phyloP scores from a whole-genome alignment of 1,284 basidiomycete species.

The Moesziomyces parantarcticus region DNA sequence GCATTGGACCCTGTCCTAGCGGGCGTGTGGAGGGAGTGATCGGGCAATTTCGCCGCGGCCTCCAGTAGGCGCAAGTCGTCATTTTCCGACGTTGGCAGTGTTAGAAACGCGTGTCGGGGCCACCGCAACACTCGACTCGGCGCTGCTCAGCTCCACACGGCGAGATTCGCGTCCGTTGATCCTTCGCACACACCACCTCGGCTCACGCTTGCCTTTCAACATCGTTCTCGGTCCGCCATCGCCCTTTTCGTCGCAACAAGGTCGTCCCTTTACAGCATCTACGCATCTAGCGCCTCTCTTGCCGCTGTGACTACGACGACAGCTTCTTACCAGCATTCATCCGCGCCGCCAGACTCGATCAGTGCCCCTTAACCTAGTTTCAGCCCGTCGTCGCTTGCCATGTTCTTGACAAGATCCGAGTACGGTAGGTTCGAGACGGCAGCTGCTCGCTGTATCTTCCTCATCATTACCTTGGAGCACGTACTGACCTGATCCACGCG shows the following conservation, averaged over 20 bases:
- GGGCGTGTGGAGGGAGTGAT: slow-evolving; percentile 22
- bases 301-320: too few species aligned
- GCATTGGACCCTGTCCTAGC: too few species aligned
- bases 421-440: slow-evolving; percentile 74
- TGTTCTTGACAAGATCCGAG: slow-evolving; percentile 94
- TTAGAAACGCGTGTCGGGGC: slow-evolving; percentile 46
- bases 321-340: too few species aligned
- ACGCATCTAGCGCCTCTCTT: not conserved
- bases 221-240: not conserved
- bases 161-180: slow-evolving; percentile 16
- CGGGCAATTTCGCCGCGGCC: slow-evolving; percentile 15
- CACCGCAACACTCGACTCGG: slow-evolving; percentile 33
- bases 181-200: slow-evolving; percentile 23
- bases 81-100: slow-evolving; percentile 3
- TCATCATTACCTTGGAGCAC: not conserved
- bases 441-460: not conserved
- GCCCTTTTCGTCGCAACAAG: too few species aligned
- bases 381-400: slow-evolving; percentile 12
- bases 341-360: too few species aligned
- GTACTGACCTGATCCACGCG: slow-evolving; percentile 1
- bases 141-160: slow-evolving; percentile 20
- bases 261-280: not conserved
- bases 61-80: slow-evolving; percentile 3
- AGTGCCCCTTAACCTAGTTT: not conserved
- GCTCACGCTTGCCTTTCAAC: slow-evolving; percentile 1